Evolutionary conservation across 306 rosid genomes (phyloP), one percentile per base, ranked within the genome.

Genomic region (Dalbergia cultrata): DNA sequence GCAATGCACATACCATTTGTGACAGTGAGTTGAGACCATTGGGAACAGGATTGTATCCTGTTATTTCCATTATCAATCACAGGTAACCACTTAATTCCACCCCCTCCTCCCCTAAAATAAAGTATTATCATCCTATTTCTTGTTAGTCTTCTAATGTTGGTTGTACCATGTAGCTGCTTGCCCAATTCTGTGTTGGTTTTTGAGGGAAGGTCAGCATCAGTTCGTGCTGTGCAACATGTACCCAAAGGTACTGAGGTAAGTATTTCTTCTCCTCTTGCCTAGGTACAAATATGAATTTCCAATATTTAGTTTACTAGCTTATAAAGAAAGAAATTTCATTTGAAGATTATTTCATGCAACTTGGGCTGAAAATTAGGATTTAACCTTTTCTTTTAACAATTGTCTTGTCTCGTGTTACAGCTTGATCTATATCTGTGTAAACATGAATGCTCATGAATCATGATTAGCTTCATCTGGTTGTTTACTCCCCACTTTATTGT

Each of bases 1-100:
- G 99, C 83, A 95, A 95, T 87, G 99, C 98, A 5, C 99, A 95
- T 84, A 91, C 98, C 73, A 90, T 95, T 78, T 95, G 92, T 82
- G 99, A 95, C 78, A 80, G 93, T 81, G 99, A 95, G 85, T 86
- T 95, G 76, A 93, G 91, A 83, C 99, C 98, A 60, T 63, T 88
- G 78, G 99, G 99, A 49, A 95, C 97, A 33, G 99, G 99, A 78
- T 79, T 95, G 77, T 95, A 87, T 83, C 97, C 99, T 58, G 90
- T 93, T 62, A 85, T 95, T 76, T 95, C 99, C 76, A 89, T 95
- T 69, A 83, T 95, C 80, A 93, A 95, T 85, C 99, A 95, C 86
- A 95, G 99, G 99, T 95, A 80, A 82, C 67, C 68, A 57, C 57
- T 76, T 84, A 26, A 58, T n/a, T 53, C 22, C 17, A 72, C 44